Base-by-base conservation (phyloP, 352 stramenopile genomes). In the Phytophthora sp. region DNA sequence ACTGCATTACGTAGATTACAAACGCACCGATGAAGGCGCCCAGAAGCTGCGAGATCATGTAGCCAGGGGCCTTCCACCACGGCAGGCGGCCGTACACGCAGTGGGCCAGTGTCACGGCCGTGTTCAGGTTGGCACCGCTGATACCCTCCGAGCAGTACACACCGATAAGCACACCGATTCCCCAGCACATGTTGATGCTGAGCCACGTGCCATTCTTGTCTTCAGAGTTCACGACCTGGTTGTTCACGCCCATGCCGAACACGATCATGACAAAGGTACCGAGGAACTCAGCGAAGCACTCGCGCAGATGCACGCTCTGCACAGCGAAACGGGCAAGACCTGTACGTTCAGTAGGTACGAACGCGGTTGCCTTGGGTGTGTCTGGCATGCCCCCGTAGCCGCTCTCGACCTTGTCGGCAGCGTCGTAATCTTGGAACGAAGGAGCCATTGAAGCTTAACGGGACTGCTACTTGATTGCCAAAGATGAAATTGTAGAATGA, bases 241-340 rank as follows among this genome's bases (percentile, higher is more conserved):
- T 76, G 65, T 83, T 83, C 5, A 87, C 80, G 38, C 78, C 81
- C 44, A 78, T 73, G 35, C 81, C 79, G 67, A 90, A 90, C 8
- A 68, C 49, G 63, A 90, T 74, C 62, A 84, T 67, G 41, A 81
- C 60, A 42, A 77, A 72, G 12, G 75, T 79, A 46, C 69, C 71
- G 23, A 85, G 71, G 64, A 81, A 82, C 59, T 82, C 77, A 38
- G 71, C 71, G 21, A 81, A 39, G 52, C 77, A 82, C 61, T 85
- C 71, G 41, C 74, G 70, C 21, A 73, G 11, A 24, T 73, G 69
- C 33, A 73, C 63, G 54, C 63, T 76, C 38, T 73, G 20, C 7
- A 67, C 51, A 12, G 57, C 55, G 35, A 63, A 73, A 23, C 62
- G 41, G 15, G 31, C 23, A 13, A 57, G 33, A 35, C 50, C 24